Conservation (phyloP, 805 yeast genomes). For the Vanderwaltozyma verrucispora region DNA sequence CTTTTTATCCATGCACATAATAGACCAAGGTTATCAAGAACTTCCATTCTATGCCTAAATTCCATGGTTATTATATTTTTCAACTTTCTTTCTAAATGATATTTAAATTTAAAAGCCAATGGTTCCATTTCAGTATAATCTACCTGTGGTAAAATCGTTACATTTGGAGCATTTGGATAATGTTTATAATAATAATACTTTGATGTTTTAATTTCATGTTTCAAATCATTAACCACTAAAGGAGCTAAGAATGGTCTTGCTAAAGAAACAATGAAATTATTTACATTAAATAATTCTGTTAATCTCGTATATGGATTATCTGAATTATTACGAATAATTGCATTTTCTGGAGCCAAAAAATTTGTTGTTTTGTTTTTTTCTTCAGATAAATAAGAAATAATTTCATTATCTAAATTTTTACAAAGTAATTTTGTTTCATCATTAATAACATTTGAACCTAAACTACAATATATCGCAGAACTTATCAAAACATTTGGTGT, state of each 20-base stretch:
- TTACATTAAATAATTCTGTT: constrained; percentile 89
- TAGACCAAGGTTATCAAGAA: constrained; percentile 68
- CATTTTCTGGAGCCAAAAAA: constrained; percentile 39
- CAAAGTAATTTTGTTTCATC: constrained; percentile 46
- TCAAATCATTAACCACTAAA: constrained; percentile 68
- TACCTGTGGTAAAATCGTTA: constrained; percentile 20
- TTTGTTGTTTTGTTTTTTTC: constrained; percentile 17
- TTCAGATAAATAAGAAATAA: constrained; percentile 44
- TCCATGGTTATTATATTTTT: constrained; percentile 63
- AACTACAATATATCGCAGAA: constrained; percentile 83
- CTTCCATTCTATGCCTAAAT: constrained; percentile 71
- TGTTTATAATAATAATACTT: constrained; percentile 30
- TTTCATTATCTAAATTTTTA: constrained; percentile 51
- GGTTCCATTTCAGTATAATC: constrained; percentile 29
- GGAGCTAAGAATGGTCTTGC: constrained; percentile 95
- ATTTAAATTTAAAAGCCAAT: constrained; percentile 27
- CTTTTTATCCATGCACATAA: constrained; percentile 61
- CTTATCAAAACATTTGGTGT: constrained; percentile 86
- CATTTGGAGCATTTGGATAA: constrained; percentile 28
- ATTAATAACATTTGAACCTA: constrained; percentile 60
- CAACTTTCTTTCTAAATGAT: constrained; percentile 30
- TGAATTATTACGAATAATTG: constrained; percentile 33
- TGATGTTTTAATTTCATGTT: constrained; percentile 45
- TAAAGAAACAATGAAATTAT: constrained; percentile 81
- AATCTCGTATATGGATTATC: constrained; percentile 76